A percentile compares a stretch with the other conserved stretches of the same genome.
These are phyloP conservation scores for Solanum pinnatisectum DNA, from an alignment of 257 asterid species.

Conservation along the genomic window DNA sequence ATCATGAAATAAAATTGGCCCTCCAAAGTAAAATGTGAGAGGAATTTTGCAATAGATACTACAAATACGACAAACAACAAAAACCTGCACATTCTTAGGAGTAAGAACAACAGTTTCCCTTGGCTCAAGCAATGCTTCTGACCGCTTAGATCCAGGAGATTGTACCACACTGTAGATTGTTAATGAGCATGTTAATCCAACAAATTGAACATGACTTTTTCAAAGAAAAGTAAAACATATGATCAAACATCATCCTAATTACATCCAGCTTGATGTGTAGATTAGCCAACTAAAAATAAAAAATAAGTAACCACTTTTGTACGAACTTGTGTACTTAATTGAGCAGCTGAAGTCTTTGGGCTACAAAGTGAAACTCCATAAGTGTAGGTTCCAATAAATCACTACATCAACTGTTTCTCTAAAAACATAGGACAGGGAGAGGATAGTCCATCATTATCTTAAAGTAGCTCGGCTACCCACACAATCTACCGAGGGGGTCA, in stretches of 20 bases:
- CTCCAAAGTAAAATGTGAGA: neutral
- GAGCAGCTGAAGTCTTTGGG: neutral
- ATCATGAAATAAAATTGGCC: neutral
- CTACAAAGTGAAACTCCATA: neutral
- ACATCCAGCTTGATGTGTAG: neutral
- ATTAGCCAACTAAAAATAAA: neutral
- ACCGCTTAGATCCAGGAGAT: slow-evolving; percentile 75
- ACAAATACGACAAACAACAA: neutral
- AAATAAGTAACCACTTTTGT: neutral
- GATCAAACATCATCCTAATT: neutral
- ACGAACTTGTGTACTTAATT: neutral
- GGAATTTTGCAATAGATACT: neutral
- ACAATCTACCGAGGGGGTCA: neutral
- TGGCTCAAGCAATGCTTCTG: slow-evolving; percentile 61
- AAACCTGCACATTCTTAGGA: slow-evolving; percentile 95
- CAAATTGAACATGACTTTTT: neutral
- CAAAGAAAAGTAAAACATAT: neutral
- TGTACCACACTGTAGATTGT: slow-evolving; percentile 45
- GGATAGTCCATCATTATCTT: neutral
- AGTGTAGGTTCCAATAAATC: neutral
- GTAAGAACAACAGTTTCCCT: slow-evolving; percentile 85
- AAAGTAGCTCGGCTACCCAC: neutral
- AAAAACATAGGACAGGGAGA: neutral
- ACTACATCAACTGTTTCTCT: neutral
- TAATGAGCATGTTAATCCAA: neutral